Conservation (phyloP, 225 moss, liverwort and hornwort species). For the Physcomitrium patens region DNA sequence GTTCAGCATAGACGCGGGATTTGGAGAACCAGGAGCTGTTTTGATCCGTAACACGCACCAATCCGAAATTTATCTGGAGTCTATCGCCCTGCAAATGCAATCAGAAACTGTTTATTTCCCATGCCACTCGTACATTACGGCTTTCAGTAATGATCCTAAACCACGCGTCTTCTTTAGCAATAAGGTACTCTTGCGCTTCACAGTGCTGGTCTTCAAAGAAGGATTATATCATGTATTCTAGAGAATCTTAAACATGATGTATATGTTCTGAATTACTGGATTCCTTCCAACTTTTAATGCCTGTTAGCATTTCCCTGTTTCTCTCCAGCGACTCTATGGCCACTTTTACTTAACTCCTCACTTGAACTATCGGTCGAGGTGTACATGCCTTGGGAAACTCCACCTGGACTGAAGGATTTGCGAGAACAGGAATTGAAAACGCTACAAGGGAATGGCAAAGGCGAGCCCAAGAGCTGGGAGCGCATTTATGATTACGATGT, state of each 20-base stretch:
- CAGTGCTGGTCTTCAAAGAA: too few relatives aligned
- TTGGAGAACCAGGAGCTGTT: slow-evolving; percentile 64
- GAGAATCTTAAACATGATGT: background rate
- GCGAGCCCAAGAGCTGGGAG: slow-evolving; percentile 64
- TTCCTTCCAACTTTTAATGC: too few relatives aligned
- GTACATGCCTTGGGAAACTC: slow-evolving; percentile 72
- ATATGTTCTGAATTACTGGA: too few relatives aligned
- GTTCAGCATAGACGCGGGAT: slow-evolving; percentile 43
- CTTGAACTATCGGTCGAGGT: slow-evolving; percentile 41
- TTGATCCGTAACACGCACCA: slow-evolving; percentile 65
- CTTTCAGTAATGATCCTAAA: slow-evolving; percentile 35
- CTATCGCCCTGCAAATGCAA: slow-evolving; percentile 47
- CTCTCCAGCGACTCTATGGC: too few relatives aligned
- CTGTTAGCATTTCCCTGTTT: too few relatives aligned
- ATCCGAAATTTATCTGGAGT: slow-evolving; percentile 65
- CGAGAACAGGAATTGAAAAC: slow-evolving; percentile 60
- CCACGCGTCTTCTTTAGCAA: slow-evolving; percentile 79
- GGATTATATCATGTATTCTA: background rate
- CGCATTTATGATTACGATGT: slow-evolving; percentile 77
- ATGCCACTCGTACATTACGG: slow-evolving; percentile 67
- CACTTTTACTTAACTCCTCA: slow-evolving; percentile 1
- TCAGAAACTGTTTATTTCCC: slow-evolving; percentile 49
- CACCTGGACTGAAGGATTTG: slow-evolving; percentile 56
- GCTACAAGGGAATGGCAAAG: slow-evolving; percentile 65
- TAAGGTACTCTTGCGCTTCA: slow-evolving; percentile 39